Evolutionary conservation across 768 basidiomycete genomes (phyloP), one percentile per base, ranked within the genome.

Genomic region (Trametes meyenii): DNA sequence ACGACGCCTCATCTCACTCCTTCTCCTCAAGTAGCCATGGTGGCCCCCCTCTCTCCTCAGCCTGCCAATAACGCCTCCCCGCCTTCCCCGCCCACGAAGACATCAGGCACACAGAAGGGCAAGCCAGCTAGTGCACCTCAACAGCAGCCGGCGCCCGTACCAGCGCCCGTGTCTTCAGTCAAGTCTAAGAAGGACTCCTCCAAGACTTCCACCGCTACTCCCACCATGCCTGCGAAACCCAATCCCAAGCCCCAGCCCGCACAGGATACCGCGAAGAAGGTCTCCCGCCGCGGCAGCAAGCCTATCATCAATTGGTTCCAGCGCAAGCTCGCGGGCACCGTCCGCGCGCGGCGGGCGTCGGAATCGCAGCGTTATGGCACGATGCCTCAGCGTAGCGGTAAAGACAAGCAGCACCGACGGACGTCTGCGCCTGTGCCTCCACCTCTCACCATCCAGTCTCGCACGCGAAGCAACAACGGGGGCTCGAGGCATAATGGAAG

Each of bases 281-380:
- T 83, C 7, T 75, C 86, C 56, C 83, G 85, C 50, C 85, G 88
- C 40, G 85, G 88, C 17, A 89, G 91, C 73, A 90, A 92, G 71
- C 92, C 92, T 10, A 88, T 94, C 67, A 87, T 94, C 68, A 89
- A 91, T 67, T 94, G 92, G 92, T 86, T 94, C 62, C 92, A 94
- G 69, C 85, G 90, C 65, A 94, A 94, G 73, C 79, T 94, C 14
- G 87, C 86, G 38, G 90, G 90, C 24, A 82, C 87, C 21, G 85
- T 79, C 39, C 84, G 82, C 62, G 68, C 77, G 21, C 86, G 87
- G 72, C 80, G 86, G 57, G 74, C 72, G 16, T 73, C 76, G 11
- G 78, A 67, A 39, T 42, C 66, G 4, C 61, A 79, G 49, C 71
- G 68, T 14, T 61, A 65, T 53, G 60, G 58, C 16, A 56, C 62